Base-by-base conservation (phyloP, 2,329 filamentous ascomycete species). In the Cladosporium sp. region DNA sequence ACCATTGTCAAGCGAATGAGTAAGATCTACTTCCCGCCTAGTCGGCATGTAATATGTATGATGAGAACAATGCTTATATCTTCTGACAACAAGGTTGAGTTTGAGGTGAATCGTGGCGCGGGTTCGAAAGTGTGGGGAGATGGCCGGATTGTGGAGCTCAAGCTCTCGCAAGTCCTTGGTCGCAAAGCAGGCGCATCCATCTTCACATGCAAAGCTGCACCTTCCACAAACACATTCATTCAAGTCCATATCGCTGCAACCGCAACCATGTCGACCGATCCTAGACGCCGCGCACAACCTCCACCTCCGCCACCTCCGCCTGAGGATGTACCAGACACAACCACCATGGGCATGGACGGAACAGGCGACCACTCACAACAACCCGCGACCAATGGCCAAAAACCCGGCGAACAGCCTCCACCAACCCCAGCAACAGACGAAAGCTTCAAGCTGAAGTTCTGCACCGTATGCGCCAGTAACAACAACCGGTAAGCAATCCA, bases 381-480 rank as follows among this genome's bases (percentile, higher is more conserved):
- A 50, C 63, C 39, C 65, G 28, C 40, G 61, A 38, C 40, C 49
- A 72, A 73, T 55, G 66, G 57, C 17, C 54, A 59, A 37, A 30
- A 50, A 60, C 38, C 62, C 57, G 22, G 22, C 36, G 54, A 55
- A 49, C 55, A 61, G 36, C 51, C 51, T 7, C 55, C 47, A n/a
- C 3, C 47, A 28, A 34, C 30, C 15, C 43, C 43, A 47, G 25
- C 28, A 25, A 74, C 78, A 14, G 79, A 82, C 25, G 78, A 78
- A n/a, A 84, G 82, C 55, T 96, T 87, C 82, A 96, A 94, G 76
- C 83, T 99, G 62, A 95, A 90, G 72, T 97, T 97, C 76, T 97
- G 92, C 80, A 97, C 94, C 2, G 93, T 99, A n/a, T 99, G 94
- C 76, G 94, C 94, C 7, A 96, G 92, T 70, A 99, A 99, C 70